Evolutionary conservation across 1,284 basidiomycete genomes (phyloP), one percentile per base, ranked within the genome.

Genomic region (Phellopilus nigrolimitatus): DNA sequence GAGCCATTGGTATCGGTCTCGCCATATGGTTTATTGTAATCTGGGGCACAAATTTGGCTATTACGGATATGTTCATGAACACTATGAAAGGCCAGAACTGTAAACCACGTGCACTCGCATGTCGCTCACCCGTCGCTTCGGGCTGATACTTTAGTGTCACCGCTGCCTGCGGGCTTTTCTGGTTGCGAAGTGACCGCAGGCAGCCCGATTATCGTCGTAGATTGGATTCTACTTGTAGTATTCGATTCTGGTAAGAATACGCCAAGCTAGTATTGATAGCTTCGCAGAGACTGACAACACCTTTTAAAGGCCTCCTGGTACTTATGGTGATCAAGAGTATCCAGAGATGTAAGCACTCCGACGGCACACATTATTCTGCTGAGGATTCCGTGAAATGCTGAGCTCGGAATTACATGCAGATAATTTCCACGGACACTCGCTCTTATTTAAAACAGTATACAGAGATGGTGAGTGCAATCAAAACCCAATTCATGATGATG

Each of bases 1-100:
- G 38, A 24, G 37, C 10, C 4, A 7, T 53, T n/a, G 51, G 46
- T 22, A 34, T 41, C 25, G 46, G 22, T 22, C 46, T 53, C 21
- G 17, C 30, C n/a, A 24, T 53, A 15, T 40, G 31, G 12, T 34
- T 48, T 8, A 1, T 25, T 19, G 39, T 33, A 15, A 28, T 36
- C 8, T 39, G 12, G 10, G 25, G 33, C 17, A 9, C 46, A 12
- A n/a, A 19, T 12, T 30, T 41, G 9, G 33, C n/a, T 30, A 38
- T 53, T 15, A 53, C 37, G 4, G 42, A 31, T 7, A 17, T 44
- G 21, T 44, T 44, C 21, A 15, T 44, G 1, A 44, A 33, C 10
- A 31, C 42, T 17, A 8, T 44, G 42, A 31, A 31, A 31, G 42
- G 30, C 5, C n/a, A 31, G 21, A 13, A 7, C 7, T 17, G 15